A percentile compares a stretch with the other conserved stretches of the same genome.
These are phyloP conservation scores for Singerocomus rubriflavus DNA, from an alignment of 1,284 basidiomycete species.

Conservation along the genomic window DNA sequence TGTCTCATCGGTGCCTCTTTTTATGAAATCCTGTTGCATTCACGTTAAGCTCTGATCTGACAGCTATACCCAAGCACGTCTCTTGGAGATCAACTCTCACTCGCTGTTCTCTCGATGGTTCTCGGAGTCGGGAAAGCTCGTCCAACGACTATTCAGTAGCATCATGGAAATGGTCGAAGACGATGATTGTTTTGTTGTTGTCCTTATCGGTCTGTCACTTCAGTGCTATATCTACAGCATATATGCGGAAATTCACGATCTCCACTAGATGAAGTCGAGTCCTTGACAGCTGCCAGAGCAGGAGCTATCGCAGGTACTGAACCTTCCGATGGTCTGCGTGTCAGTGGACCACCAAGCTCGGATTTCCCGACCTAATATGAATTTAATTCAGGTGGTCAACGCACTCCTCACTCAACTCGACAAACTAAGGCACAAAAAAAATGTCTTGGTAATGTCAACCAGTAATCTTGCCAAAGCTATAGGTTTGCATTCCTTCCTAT, in stretches of 20 bases:
- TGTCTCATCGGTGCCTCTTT: conserved; percentile 69
- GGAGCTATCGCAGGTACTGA: conserved; percentile 94
- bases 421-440: conserved; percentile 89
- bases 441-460: conserved; percentile 95
- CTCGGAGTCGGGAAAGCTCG: conserved; percentile 97
- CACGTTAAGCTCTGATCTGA: conserved; percentile 4
- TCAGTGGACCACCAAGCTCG: conserved; percentile 36
- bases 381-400: conserved; percentile 81
- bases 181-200: conserved; percentile 87
- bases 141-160: conserved; percentile 88
- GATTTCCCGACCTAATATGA: neutral
- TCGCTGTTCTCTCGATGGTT: conserved; percentile 97
- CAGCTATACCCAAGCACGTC: conserved; percentile 81
- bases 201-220: conserved; percentile 78
- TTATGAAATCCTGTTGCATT: neutral
- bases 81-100: conserved; percentile 98
- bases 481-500: conserved; percentile 48
- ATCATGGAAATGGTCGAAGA: conserved; percentile 90
- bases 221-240: neutral
- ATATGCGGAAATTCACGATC: conserved; percentile 5
- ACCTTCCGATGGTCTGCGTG: conserved; percentile 92
- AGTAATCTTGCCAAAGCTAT: conserved; percentile 95
- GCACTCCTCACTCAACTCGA: conserved; percentile 96
- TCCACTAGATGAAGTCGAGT: conserved; percentile 91
- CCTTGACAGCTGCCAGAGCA: conserved; percentile 88